Percentiles rank a stretch among this genome's conserved stretches.
Evolutionary conservation across 805 yeast species (phyloP).

Genomic region (Wickerhamia fluorescens): DNA sequence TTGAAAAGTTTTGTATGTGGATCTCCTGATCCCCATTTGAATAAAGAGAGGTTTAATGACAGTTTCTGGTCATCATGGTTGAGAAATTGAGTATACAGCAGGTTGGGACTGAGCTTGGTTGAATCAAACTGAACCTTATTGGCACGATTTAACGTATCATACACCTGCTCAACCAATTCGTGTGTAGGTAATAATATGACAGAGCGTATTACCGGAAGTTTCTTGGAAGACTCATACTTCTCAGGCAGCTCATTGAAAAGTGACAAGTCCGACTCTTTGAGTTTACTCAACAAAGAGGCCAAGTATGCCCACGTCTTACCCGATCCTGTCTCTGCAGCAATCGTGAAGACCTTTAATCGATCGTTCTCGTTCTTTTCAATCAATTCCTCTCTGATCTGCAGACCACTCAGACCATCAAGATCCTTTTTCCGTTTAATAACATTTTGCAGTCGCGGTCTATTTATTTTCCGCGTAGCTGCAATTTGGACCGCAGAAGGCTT

Average conservation of each 20-base stretch:
- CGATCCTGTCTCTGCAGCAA: conserved; percentile 96
- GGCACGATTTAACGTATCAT: conserved; percentile 33
- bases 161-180: conserved; percentile 80
- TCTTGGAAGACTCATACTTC: conserved; percentile 16
- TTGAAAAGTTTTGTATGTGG: conserved; percentile 47
- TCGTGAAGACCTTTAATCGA: conserved; percentile 52
- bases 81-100: conserved; percentile 17
- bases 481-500: conserved; percentile 79
- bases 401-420: conserved; percentile 10
- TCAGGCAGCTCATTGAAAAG: conserved; percentile 12
- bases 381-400: conserved; percentile 19
- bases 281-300: conserved; percentile 62
- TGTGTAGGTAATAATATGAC: conserved; percentile 85
- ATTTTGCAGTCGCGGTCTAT: conserved; percentile 33
- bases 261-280: conserved; percentile 49
- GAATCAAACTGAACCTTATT: conserved; percentile 16
- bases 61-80: conserved; percentile 13
- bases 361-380: conserved; percentile 22
- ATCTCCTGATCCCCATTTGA: conserved; percentile 59
- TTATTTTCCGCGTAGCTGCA: conserved; percentile 56
- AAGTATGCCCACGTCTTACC: conserved; percentile 94
- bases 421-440: conserved; percentile 16
- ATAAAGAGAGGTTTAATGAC: conserved; percentile 36
- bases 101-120: conserved; percentile 12
- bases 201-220: conserved; percentile 44